Conservation (phyloP, 2,329 filamentous ascomycete genomes). For the Arthrocladium fulminans region DNA sequence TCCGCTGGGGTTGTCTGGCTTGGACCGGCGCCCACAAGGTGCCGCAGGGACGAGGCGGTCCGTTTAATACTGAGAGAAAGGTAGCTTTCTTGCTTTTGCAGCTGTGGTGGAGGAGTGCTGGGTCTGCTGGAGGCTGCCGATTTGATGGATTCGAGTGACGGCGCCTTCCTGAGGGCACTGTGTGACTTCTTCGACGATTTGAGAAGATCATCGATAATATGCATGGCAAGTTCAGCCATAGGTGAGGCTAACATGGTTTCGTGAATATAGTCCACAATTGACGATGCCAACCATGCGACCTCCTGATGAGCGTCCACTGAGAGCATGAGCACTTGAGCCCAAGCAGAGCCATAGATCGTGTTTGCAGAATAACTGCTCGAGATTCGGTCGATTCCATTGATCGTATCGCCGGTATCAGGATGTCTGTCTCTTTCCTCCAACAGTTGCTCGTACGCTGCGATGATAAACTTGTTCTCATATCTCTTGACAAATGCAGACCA, state of each 20-base stretch:
- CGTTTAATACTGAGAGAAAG: slow-evolving; percentile 52
- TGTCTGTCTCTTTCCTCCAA: slow-evolving; percentile 70
- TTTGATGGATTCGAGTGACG: slow-evolving; percentile 19
- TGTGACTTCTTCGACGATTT: slow-evolving; percentile 21
- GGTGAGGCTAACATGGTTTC: slow-evolving; percentile 67
- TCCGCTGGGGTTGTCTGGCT: slow-evolving; percentile 28
- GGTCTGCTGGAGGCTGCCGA: slow-evolving; percentile 26
- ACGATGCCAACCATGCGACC: slow-evolving; percentile 72
- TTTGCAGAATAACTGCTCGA: slow-evolving; percentile 63
- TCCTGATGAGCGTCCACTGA: slow-evolving; percentile 93
- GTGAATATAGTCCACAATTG: slow-evolving; percentile 81
- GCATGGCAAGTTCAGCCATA: slow-evolving; percentile 60
- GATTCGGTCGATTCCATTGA: slow-evolving; percentile 22
- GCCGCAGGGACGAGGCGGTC: slow-evolving; percentile 58
- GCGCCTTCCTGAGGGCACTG: slow-evolving; percentile 16
- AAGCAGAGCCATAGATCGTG: slow-evolving; percentile 85
- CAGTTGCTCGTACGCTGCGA: slow-evolving; percentile 84
- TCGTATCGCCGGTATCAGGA: slow-evolving; percentile 32
- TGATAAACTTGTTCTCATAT: slow-evolving; percentile 85
- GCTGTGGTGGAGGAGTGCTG: slow-evolving; percentile 40
- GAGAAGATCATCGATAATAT: slow-evolving; percentile 63
- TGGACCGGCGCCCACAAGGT: slow-evolving; percentile 44
- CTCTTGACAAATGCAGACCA: slow-evolving; percentile 83
- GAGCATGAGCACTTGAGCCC: slow-evolving; percentile 85
- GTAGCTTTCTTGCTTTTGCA: slow-evolving; percentile 51